These are phyloP conservation scores for Fusarium torreyae DNA, from an alignment of 2,329 filamentous ascomycete genomes.

Conservation along the genomic window DNA sequence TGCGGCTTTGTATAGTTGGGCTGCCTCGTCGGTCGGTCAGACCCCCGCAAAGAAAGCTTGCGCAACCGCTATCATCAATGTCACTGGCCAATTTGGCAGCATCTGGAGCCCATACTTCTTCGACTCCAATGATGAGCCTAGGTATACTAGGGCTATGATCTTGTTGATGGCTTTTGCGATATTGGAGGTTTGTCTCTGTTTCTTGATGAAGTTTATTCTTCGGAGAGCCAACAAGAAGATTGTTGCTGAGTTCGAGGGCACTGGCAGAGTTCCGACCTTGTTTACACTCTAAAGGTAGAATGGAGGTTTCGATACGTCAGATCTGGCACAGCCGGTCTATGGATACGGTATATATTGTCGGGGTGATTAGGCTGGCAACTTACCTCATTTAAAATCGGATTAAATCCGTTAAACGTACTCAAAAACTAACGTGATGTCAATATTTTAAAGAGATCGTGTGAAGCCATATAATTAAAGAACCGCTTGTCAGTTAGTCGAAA, in stretches of 20 bases:
- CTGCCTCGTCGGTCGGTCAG: neutral
- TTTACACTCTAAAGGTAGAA: too few species aligned
- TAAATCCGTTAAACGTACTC: too few species aligned
- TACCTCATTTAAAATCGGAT: too few species aligned
- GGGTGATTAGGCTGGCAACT: too few species aligned
- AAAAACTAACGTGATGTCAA: too few species aligned
- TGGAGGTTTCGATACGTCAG: too few species aligned
- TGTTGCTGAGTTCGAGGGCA: neutral
- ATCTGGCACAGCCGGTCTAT: too few species aligned
- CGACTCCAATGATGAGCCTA: neutral
- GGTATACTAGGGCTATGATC: neutral
- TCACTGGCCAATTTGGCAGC: neutral
- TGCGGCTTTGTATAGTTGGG: neutral
- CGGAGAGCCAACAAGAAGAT: neutral
- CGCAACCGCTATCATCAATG: neutral
- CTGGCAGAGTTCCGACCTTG: neutral
- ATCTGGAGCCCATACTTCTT: neutral
- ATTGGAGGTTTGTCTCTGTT: neutral
- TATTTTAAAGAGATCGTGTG: too few species aligned
- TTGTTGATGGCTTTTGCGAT: neutral
- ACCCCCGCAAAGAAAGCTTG: neutral
- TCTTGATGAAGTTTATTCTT: neutral
- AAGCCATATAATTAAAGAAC: too few species aligned
- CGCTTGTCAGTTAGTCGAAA: too few species aligned
- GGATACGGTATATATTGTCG: too few species aligned